Base-by-base conservation (phyloP, 2,329 filamentous ascomycete genomes). In the Aspergillus sp. region DNA sequence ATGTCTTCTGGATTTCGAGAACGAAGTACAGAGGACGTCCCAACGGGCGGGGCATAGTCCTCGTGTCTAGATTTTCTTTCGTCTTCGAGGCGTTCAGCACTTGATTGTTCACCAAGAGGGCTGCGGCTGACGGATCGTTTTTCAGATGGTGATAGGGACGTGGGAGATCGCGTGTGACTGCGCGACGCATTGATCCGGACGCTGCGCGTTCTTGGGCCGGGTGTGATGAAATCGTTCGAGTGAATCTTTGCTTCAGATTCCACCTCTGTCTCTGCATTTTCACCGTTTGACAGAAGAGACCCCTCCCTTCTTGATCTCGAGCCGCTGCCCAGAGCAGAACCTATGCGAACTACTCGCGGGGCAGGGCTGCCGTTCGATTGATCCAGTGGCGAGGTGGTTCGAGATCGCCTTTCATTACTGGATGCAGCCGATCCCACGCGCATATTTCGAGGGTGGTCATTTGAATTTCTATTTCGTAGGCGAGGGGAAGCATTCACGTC, bases 1-100 rank as follows among this genome's bases (percentile, higher is more conserved):
- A 78, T 75, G 35, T 89, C 86, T 23, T 92, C 88, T 3, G 85
- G 85, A 50, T 81, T 79, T 7, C 75, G 74, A 37, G 72, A 65
- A 19, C 76, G 70, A 31, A 74, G 60, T 7, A 74, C 71, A 12
- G 75, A 78, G 14, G 74, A 69, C 27, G 73, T 66, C 5, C 72
- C 71, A 27, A 71, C 45, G 15, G 70, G 68, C 4, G 68, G 64
- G 1, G 62, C 65, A 33, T 71, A 69, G 19, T 75, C 75, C 23
- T 76, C 75, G 6, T 69, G 65, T 14, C 63, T 66, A 3, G 62
- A 60, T 43, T 67, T 74, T 19, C 66, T 64, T 37, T 72, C 72
- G 52, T 74, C 70, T 24, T 70, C 72, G 5, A 67, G 70, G 33
- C 70, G 67, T 33, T 73, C 71, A 31, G 63, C 72, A 57, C 72